These are phyloP conservation scores for Hanseniaspora pseudoguilliermondii DNA, from an alignment of 805 yeast genomes.

Conservation along the genomic window DNA sequence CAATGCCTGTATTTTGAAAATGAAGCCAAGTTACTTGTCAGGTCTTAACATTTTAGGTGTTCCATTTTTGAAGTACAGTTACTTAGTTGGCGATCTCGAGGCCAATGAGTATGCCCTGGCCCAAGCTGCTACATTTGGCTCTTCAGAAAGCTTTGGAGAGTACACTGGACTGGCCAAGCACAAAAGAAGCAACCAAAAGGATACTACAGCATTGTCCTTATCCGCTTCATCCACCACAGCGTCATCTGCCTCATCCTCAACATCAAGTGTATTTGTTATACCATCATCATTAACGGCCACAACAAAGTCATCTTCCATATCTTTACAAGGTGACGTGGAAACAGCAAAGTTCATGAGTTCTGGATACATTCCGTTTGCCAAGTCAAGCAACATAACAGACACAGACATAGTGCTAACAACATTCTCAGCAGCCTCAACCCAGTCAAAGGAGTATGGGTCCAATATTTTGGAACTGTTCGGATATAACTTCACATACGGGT, in stretches of 20 bases:
- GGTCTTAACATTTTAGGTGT: constrained; percentile 50
- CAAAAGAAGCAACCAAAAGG: not conserved
- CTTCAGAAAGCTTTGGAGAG: not conserved
- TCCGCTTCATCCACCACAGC: not conserved
- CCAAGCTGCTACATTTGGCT: constrained; percentile 24
- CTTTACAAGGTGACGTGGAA: not conserved
- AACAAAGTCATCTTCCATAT: not conserved
- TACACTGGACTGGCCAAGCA: too few species aligned
- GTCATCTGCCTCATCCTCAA: not conserved
- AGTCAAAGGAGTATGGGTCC: constrained; percentile 15
- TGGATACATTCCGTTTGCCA: constrained; percentile 42
- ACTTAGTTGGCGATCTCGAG: constrained; percentile 53
- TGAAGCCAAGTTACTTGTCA: constrained; percentile 35
- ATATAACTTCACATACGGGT: constrained; percentile 18
- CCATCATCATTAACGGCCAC: not conserved
- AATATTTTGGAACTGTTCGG: constrained; percentile 14
- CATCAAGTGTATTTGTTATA: not conserved
- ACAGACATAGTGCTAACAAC: constrained; percentile 5
- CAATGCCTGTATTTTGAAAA: constrained; percentile 42
- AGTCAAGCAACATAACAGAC: constrained; percentile 21
- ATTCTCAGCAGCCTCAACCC: constrained; percentile 6
- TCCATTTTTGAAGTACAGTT: constrained; percentile 40
- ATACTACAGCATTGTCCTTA: not conserved
- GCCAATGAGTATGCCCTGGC: constrained; percentile 45
- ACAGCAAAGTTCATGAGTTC: constrained; percentile 23